Evolutionary conservation across 352 stramenopile species (phyloP).

Genomic region (Phytophthora parvispora): DNA sequence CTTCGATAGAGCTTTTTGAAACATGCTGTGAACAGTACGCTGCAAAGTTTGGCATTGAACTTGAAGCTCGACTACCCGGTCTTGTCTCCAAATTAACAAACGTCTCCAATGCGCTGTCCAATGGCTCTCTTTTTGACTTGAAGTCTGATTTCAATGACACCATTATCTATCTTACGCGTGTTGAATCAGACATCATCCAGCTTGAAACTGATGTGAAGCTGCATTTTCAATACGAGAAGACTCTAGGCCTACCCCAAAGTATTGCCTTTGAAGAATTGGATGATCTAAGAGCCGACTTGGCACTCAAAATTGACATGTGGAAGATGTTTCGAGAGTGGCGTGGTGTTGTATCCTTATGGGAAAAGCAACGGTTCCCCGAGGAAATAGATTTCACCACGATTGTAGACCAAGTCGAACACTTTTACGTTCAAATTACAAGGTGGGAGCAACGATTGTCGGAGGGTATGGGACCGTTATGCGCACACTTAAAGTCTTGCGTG

Average conservation of each 20-base stretch:
- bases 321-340: constrained; percentile 78
- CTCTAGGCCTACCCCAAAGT: constrained; percentile 58
- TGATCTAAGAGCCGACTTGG: constrained; percentile 74
- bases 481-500: constrained; percentile 78
- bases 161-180: constrained; percentile 51
- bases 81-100: constrained; percentile 45
- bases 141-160: constrained; percentile 59
- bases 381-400: constrained; percentile 79
- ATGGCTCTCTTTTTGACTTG: constrained; percentile 54
- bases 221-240: constrained; percentile 70
- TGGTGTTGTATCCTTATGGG: constrained; percentile 54
- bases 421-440: constrained; percentile 58
- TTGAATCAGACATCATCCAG: constrained; percentile 38
- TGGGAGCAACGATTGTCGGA: constrained; percentile 66
- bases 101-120: constrained; percentile 46
- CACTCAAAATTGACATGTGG: constrained; percentile 89
- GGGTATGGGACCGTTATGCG: constrained; percentile 54
- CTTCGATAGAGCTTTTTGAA: constrained; percentile 84
- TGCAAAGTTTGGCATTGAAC: constrained; percentile 79
- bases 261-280: constrained; percentile 89
- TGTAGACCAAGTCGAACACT: constrained; percentile 71
- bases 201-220: constrained; percentile 31
- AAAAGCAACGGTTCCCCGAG: constrained; percentile 56
- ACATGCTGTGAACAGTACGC: constrained; percentile 77
- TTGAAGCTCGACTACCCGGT: constrained; percentile 62